Conservation (phyloP, 2,329 filamentous ascomycete genomes). For the Lizonia empirigonia region DNA sequence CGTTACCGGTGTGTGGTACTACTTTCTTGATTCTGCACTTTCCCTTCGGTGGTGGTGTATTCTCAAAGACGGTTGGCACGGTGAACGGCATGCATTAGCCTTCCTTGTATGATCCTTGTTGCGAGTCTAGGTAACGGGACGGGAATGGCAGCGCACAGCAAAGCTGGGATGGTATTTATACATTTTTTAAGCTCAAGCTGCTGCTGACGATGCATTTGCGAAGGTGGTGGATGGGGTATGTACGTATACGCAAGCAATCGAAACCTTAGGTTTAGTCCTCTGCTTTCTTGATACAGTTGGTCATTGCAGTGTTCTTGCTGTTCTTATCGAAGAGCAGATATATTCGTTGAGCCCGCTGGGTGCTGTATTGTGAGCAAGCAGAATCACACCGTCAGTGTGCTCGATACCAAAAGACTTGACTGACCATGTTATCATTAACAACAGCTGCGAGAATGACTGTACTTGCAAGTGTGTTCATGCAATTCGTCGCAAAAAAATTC, state of each 20-base stretch:
- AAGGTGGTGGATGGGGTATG: neutral
- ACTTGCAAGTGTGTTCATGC: too few species aligned
- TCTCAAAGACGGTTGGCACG: constrained; percentile 7
- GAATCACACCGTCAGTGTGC: too few species aligned
- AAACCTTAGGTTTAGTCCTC: constrained; percentile 1
- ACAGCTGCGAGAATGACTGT: too few species aligned
- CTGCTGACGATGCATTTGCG: constrained; percentile 8
- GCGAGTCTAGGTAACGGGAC: constrained; percentile 15
- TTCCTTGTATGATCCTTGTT: constrained; percentile 15
- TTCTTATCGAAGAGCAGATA: too few species aligned
- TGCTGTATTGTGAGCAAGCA: too few species aligned
- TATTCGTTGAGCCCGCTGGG: too few species aligned
- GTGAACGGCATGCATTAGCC: constrained; percentile 8
- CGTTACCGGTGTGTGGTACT: constrained; percentile 13
- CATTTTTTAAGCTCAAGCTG: constrained; percentile 7
- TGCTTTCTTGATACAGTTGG: neutral
- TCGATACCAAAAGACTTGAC: too few species aligned
- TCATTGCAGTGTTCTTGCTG: too few species aligned
- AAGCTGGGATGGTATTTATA: constrained; percentile 9
- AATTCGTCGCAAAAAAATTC: too few species aligned
- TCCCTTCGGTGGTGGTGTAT: constrained; percentile 15
- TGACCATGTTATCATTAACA: too few species aligned
- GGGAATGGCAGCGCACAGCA: constrained; percentile 10
- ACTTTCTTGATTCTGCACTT: neutral
- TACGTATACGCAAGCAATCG: constrained; percentile 18